Conservation (phyloP, 139 green algal genomes). For the Chlamydomonas eustigma region DNA sequence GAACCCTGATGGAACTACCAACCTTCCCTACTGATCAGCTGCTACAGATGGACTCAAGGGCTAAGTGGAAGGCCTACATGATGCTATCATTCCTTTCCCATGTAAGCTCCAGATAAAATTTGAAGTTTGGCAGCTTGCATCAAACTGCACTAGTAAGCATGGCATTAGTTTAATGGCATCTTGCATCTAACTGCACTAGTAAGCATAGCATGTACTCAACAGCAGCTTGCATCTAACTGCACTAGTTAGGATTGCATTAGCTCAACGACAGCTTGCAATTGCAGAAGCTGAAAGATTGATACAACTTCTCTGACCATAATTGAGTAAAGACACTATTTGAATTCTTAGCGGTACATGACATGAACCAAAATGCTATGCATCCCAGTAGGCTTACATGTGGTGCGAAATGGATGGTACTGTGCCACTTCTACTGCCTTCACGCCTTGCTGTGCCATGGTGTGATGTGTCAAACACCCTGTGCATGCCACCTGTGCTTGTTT, state of each 20-base stretch:
- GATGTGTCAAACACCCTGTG: slow-evolving; percentile 11
- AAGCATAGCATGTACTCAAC: neutral
- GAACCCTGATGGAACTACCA: slow-evolving; percentile 15
- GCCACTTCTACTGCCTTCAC: slow-evolving; percentile 20
- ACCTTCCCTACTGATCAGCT: slow-evolving; percentile 22
- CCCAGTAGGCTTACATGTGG: slow-evolving; percentile 44
- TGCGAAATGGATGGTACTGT: slow-evolving; percentile 27
- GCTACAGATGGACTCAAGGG: neutral
- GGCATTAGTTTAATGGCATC: neutral
- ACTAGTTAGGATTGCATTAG: neutral
- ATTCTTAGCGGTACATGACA: too few relatives aligned
- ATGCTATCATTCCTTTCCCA: slow-evolving; percentile 43
- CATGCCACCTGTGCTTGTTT: slow-evolving; percentile 43
- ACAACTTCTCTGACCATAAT: too few relatives aligned
- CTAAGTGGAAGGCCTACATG: slow-evolving; percentile 39
- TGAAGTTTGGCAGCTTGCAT: neutral
- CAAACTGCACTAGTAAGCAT: neutral
- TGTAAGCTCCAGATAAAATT: slow-evolving; percentile 3
- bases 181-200: neutral
- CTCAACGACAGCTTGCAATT: slow-evolving; percentile 43
- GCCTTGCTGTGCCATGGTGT: slow-evolving; percentile 33
- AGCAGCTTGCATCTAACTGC: neutral
- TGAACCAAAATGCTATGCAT: too few relatives aligned
- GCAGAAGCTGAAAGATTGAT: neutral
- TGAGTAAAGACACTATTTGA: too few relatives aligned